phyloP scores from a whole-genome alignment of 257 asterid species.

The Rehmannia glutinosa region DNA sequence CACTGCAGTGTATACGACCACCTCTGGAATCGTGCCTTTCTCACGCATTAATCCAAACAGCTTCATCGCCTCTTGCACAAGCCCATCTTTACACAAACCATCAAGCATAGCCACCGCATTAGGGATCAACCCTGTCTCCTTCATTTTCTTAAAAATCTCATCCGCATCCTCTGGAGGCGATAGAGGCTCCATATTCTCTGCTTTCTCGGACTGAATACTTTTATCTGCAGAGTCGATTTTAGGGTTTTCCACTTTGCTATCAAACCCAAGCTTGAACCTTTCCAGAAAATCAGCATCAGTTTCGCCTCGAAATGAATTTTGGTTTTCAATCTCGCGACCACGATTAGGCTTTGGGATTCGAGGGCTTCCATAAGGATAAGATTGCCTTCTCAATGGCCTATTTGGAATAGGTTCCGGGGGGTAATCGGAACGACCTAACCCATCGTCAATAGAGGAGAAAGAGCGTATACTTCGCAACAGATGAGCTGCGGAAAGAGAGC shows the following conservation, averaged over 20 bases:
- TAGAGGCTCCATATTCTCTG: conserved; percentile 28
- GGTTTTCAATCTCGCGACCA: conserved; percentile 28
- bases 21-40: conserved; percentile 80
- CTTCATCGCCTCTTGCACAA: conserved; percentile 84
- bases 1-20: conserved; percentile 83
- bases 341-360: conserved; percentile 24
- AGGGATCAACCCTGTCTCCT: conserved; percentile 84
- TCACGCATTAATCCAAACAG: conserved; percentile 83
- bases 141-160: conserved; percentile 85
- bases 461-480: conserved; percentile 21
- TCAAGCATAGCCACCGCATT: conserved; percentile 96
- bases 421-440: conserved; percentile 9
- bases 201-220: conserved; percentile 8
- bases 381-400: conserved; percentile 42
- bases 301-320: conserved; percentile 15
- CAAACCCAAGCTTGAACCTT: conserved; percentile 70
- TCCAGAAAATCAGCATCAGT: conserved; percentile 65
- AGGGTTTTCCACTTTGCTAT: conserved; percentile 22
- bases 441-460: conserved; percentile 27
- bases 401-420: conserved; percentile 53
- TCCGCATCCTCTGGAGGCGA: conserved; percentile 61
- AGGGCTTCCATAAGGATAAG: conserved; percentile 17
- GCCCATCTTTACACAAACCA: conserved; percentile 86
- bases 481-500: conserved; percentile 15
- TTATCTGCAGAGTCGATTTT: conserved; percentile 15